Evolutionary conservation across 225 moss, liverwort and hornwort species (phyloP).

Genomic region (Ulota crispa): DNA sequence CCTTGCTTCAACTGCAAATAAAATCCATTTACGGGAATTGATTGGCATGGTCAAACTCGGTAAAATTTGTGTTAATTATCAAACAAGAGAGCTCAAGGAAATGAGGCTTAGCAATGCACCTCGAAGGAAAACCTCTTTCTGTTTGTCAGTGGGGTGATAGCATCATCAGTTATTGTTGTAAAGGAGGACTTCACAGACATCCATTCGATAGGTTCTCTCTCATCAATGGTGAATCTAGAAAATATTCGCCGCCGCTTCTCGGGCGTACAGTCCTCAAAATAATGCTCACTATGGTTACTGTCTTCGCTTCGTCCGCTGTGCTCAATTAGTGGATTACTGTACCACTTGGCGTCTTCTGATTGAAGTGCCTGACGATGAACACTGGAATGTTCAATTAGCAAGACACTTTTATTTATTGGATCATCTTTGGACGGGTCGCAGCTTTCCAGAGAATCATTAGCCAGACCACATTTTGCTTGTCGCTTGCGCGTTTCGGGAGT

Average conservation of each 20-base stretch:
- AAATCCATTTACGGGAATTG: neutral
- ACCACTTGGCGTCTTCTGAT: constrained; percentile 53
- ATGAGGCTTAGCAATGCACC: constrained; percentile 23
- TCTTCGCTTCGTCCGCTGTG: constrained; percentile 50
- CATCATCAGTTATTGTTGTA: constrained; percentile 59
- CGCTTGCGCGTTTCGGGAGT: constrained; percentile 24
- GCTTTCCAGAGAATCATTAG: constrained; percentile 22
- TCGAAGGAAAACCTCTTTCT: constrained; percentile 52
- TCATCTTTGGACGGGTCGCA: constrained; percentile 12
- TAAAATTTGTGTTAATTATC: neutral
- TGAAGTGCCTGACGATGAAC: constrained; percentile 18
- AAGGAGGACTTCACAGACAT: constrained; percentile 89
- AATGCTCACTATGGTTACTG: constrained; percentile 52
- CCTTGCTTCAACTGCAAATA: neutral
- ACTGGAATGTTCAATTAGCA: constrained; percentile 34
- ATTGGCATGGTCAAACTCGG: neutral
- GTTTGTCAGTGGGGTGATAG: constrained; percentile 70
- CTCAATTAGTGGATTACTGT: constrained; percentile 54
- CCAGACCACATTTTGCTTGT: constrained; percentile 22
- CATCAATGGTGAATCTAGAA: constrained; percentile 53
- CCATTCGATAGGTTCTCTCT: constrained; percentile 63
- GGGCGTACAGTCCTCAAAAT: constrained; percentile 66
- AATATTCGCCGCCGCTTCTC: constrained; percentile 61
- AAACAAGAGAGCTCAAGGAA: neutral
- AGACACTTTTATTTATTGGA: constrained; percentile 34